A percentile compares a stretch with the other conserved stretches of the same genome.
Conservation (phyloP, 1,284 basidiomycete genomes). For the Leccinum insolens region DNA sequence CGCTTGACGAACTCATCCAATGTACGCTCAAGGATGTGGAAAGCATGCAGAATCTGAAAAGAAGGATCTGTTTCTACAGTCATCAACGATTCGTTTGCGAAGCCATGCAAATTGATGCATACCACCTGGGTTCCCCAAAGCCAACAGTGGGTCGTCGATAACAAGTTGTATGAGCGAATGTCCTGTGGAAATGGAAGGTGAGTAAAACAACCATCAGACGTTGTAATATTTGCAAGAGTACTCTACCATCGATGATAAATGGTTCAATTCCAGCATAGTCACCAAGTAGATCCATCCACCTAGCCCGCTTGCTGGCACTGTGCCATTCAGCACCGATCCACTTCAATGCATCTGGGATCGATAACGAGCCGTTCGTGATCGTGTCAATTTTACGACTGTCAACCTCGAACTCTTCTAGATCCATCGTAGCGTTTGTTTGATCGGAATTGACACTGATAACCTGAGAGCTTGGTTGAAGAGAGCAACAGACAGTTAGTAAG, state of each 20-base stretch:
- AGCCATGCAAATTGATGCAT: constrained; percentile 6
- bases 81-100: not conserved
- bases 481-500: not conserved
- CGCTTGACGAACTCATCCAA: constrained; percentile 52
- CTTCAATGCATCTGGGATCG: constrained; percentile 28
- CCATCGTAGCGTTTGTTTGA: constrained; percentile 20
- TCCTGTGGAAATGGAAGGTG: constrained; percentile 38
- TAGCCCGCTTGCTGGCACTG: constrained; percentile 39
- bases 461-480: not conserved
- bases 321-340: constrained; percentile 44
- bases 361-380: constrained; percentile 5
- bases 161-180: constrained; percentile 64
- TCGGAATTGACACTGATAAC: not conserved
- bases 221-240: constrained; percentile 6
- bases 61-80: constrained; percentile 43
- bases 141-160: constrained; percentile 59
- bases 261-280: constrained; percentile 69
- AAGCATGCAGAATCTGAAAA: constrained; percentile 67
- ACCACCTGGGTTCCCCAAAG: constrained; percentile 50
- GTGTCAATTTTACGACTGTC: not conserved
- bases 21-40: constrained; percentile 52
- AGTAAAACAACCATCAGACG: constrained; percentile 1
- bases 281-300: constrained; percentile 72
- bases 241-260: constrained; percentile 66
- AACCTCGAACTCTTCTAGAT: constrained; percentile 35